Evolutionary conservation across 2,329 filamentous ascomycete species (phyloP).

Genomic region (Monilinia vaccinii-corymbosi): DNA sequence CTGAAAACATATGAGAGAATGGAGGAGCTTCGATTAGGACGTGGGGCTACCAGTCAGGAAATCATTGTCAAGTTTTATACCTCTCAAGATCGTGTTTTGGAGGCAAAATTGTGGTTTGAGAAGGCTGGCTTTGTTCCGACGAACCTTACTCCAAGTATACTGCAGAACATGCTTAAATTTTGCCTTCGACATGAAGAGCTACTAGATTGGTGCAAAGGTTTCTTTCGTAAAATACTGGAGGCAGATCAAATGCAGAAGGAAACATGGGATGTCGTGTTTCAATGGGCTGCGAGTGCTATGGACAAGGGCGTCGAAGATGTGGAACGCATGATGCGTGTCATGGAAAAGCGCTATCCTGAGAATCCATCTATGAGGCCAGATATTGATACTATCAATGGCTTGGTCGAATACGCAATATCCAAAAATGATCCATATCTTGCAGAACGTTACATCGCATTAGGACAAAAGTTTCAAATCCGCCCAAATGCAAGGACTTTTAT

Average conservation of each 20-base stretch:
- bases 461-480: slow-evolving; percentile 52
- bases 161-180: slow-evolving; percentile 49
- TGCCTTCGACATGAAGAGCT: slow-evolving; percentile 47
- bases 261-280: slow-evolving; percentile 63
- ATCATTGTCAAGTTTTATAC: slow-evolving; percentile 56
- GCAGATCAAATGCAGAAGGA: slow-evolving; percentile 38
- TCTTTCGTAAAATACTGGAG: slow-evolving; percentile 42
- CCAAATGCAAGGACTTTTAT: slow-evolving; percentile 63
- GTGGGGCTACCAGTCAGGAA: slow-evolving; percentile 39
- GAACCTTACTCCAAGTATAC: slow-evolving; percentile 19
- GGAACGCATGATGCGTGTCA: slow-evolving; percentile 60
- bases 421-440: slow-evolving; percentile 61
- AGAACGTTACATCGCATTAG: slow-evolving; percentile 62
- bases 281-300: slow-evolving; percentile 62
- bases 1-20: slow-evolving; percentile 45
- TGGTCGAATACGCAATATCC: slow-evolving; percentile 66
- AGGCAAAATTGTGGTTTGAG: slow-evolving; percentile 60
- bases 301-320: slow-evolving; percentile 66
- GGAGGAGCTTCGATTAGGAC: slow-evolving; percentile 37
- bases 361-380: slow-evolving; percentile 47
- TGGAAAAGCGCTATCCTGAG: slow-evolving; percentile 43
- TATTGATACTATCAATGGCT: slow-evolving; percentile 63
- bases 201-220: slow-evolving; percentile 49
- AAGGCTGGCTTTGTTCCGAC: slow-evolving; percentile 29
- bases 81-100: slow-evolving; percentile 43